Evolutionary conservation across 305 asterid species (phyloP), one percentile per base, ranked within the genome.

Genomic region (Stenogyne calaminthoides): DNA sequence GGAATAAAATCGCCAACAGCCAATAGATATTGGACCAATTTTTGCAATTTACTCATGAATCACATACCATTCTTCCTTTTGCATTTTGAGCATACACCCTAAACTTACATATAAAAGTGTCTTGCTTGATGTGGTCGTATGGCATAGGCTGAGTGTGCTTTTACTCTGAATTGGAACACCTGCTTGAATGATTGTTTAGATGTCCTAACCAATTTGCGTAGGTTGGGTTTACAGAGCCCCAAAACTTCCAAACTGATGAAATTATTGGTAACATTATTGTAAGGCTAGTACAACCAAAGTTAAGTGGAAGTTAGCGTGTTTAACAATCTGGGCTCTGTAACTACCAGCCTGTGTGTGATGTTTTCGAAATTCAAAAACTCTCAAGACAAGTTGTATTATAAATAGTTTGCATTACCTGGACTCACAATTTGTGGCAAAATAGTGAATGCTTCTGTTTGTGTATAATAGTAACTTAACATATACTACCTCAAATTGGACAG

Each of bases 71-170:
- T 16, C 61, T 15, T 34, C 34, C 69, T 19, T 9, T 19, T 75
- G 67, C 71, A 51, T 76, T 16, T 8, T 7, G 60, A 59, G 69
- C 55, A 46, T 49, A 19, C 32, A 47, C 46, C 72, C 34, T 34
- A 40, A 47, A n/a, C 60, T 14, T 44, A 62, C 42, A 14, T 15
- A 36, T 75, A 19, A 27, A 51, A 6, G 27, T 10, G 56, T 54
- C 20, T 57, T 47, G 40, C 49, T 1, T 56, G 62, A 46, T 62
- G 51, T 47, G 14, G 51, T 39, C 20, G 32, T 29, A 19, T 20
- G 66, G 14, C 52, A 55, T 61, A 54, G 54, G 58, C 25, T 59
- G 44, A 51, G 27, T 62, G 59, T n/a, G 37, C 67, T 63, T 69
- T 66, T 39, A 12, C 60, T 14, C 22, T 6, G 4, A 59, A 75